Percentiles rank a stretch among this genome's conserved stretches.
These are phyloP conservation scores for Thelonectria rubi DNA, from an alignment of 2,329 filamentous ascomycete species.

Conservation along the genomic window DNA sequence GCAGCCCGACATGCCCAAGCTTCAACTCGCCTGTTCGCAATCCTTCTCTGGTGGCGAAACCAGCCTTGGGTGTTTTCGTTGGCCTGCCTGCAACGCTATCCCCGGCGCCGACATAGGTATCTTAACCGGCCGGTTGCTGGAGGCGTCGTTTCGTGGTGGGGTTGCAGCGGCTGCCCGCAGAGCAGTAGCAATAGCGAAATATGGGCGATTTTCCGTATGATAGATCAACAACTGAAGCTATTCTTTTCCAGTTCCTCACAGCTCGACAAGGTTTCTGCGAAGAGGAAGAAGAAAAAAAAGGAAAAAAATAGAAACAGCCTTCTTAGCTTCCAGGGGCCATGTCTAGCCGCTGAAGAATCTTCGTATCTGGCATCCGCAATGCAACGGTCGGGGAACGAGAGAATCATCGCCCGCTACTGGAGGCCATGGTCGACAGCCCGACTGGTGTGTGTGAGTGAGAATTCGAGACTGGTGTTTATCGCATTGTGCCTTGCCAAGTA, in stretches of 20 bases:
- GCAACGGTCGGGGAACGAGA: too few species aligned
- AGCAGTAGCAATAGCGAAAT: not conserved
- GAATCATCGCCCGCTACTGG: too few species aligned
- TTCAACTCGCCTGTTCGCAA: not conserved
- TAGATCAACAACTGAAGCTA: not conserved
- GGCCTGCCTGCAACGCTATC: not conserved
- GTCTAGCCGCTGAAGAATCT: not conserved
- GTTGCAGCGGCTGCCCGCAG: conserved; percentile 12
- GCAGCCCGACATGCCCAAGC: not conserved
- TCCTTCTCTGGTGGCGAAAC: not conserved
- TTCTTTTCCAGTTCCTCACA: conserved; percentile 17
- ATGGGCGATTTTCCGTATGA: not conserved
- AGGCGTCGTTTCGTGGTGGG: conserved; percentile 2
- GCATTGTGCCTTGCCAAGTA: not conserved
- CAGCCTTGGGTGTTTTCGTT: not conserved
- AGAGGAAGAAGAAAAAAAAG: too few species aligned
- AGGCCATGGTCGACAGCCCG: too few species aligned
- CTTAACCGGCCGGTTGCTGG: not conserved
- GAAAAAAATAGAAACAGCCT: conserved; percentile 2
- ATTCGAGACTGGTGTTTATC: not conserved
- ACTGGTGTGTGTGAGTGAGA: not conserved
- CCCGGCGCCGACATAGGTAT: conserved; percentile 4
- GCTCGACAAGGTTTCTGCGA: not conserved
- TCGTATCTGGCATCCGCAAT: conserved; percentile 7
- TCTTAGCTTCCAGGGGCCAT: not conserved